These are phyloP conservation scores for Tetrahymena elliotti DNA, from an alignment of 73 alveolate species.

Conservation along the genomic window DNA sequence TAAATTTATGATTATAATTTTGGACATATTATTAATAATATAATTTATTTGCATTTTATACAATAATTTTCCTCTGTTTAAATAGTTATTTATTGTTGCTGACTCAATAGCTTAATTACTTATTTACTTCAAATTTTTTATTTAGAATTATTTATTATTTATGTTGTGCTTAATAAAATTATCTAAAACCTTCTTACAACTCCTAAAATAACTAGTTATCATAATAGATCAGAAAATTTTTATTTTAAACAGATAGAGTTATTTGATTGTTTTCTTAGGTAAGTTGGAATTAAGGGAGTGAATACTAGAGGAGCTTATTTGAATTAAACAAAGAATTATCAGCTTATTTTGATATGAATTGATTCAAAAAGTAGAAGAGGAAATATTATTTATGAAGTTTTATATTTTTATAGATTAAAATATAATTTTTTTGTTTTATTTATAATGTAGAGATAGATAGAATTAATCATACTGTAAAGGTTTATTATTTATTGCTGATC, in stretches of 20 bases:
- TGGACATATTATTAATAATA: not conserved
- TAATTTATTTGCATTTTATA: not conserved
- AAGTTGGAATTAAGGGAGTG: too few relatives aligned
- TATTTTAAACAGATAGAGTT: too few relatives aligned
- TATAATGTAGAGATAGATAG: not conserved
- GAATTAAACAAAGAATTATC: too few relatives aligned
- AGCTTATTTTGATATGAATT: too few relatives aligned
- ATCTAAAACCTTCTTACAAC: too few relatives aligned
- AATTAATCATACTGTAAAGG: not conserved
- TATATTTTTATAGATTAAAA: not conserved
- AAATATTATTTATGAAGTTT: not conserved
- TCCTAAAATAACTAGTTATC: too few relatives aligned
- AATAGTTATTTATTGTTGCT: too few relatives aligned
- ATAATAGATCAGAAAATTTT: too few relatives aligned
- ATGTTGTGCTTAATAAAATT: too few relatives aligned
- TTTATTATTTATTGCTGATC: not conserved
- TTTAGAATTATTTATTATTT: not conserved
- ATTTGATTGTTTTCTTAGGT: too few relatives aligned
- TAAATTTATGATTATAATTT: too few relatives aligned
- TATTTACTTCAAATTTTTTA: not conserved
- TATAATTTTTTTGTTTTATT: not conserved
- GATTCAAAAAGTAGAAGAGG: not conserved
- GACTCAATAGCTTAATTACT: not conserved
- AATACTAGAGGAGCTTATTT: too few relatives aligned
- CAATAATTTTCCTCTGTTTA: not conserved